These are phyloP conservation scores for Metarhizium album DNA, from an alignment of 2,329 filamentous ascomycete genomes.

Conservation along the genomic window DNA sequence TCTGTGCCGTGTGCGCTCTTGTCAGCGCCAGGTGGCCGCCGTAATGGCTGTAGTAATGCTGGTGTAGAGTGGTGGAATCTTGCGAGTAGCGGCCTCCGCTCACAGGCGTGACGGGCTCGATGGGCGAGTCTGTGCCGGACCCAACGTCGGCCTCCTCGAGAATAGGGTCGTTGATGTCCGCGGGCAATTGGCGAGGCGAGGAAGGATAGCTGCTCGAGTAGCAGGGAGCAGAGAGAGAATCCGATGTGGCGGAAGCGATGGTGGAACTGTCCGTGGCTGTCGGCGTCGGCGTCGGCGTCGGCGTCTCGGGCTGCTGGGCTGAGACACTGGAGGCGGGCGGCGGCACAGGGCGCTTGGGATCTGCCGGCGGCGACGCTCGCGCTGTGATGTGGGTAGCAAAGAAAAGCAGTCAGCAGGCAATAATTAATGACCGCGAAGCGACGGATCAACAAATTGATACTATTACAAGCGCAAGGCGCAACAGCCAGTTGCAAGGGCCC, in stretches of 20 bases:
- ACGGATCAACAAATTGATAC: not conserved
- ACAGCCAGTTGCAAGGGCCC: not conserved
- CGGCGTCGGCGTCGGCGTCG: conserved; percentile 6
- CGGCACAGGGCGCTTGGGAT: not conserved
- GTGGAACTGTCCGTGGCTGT: conserved; percentile 5
- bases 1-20: conserved; percentile 13
- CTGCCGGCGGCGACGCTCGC: not conserved
- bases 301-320: conserved; percentile 3
- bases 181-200: conserved; percentile 36
- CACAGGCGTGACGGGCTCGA: conserved; percentile 52
- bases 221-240: conserved; percentile 1
- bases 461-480: not conserved
- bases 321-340: conserved; percentile 2
- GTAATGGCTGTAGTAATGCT: conserved; percentile 28
- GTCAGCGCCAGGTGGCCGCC: conserved; percentile 18
- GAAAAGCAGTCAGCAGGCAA: conserved; percentile 10
- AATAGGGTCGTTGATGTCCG: conserved; percentile 41
- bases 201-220: conserved; percentile 22
- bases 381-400: conserved; percentile 5
- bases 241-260: conserved; percentile 5
- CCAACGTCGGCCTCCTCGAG: conserved; percentile 44
- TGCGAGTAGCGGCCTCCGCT: conserved; percentile 45
- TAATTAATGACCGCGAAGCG: not conserved
- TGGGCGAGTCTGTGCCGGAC: conserved; percentile 46
- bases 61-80: conserved; percentile 36